Base-by-base conservation (phyloP, 1,284 basidiomycete species). In the Ceratobasidium sp. region DNA sequence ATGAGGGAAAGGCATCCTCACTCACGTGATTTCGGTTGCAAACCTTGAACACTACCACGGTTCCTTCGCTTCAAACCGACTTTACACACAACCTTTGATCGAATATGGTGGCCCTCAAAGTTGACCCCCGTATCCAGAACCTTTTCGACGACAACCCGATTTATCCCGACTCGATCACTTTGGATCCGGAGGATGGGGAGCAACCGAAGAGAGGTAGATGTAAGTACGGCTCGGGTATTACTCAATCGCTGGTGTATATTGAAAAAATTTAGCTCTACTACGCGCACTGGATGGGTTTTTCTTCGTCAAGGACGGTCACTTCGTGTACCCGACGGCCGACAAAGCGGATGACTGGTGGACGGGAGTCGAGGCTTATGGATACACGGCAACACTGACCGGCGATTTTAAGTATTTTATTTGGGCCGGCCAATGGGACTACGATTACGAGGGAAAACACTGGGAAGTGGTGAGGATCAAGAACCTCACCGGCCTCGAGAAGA, bases 221-320 rank as follows among this genome's bases (percentile, higher is more conserved):
- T n/a, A n/a, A n/a, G n/a, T n/a, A n/a, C n/a, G n/a, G n/a, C n/a
- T n/a, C n/a, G n/a, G n/a, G n/a, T n/a, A n/a, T n/a, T n/a, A n/a
- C n/a, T n/a, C n/a, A n/a, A n/a, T 8, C 17, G 38, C 17, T 40
- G 8, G 38, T 40, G 38, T 8, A 40, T 17, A 40, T 40, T 40
- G 38, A 17, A 40, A 8, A 40, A 40, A 40, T 8, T 40, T 40
- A 65, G 62, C 27, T 22, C 32, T 38, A 34, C 15, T 65, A 5
- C 35, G 62, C 7, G 22, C 38, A 10, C 27, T 65, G 1, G 43
- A 47, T 22, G 49, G 43, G 15, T 65, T 65, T 12, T 31, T 65
- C 13, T 53, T 65, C 35, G 50, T 53, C 12, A 65, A 54, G 29
- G 17, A 65, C 25, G 62, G 62, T 1, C 20, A 43, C 35, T 1